A percentile compares a stretch with the other conserved stretches of the same genome.
Conservation (phyloP, 2,329 filamentous ascomycete genomes). For the Aspergillus alliaceus region DNA sequence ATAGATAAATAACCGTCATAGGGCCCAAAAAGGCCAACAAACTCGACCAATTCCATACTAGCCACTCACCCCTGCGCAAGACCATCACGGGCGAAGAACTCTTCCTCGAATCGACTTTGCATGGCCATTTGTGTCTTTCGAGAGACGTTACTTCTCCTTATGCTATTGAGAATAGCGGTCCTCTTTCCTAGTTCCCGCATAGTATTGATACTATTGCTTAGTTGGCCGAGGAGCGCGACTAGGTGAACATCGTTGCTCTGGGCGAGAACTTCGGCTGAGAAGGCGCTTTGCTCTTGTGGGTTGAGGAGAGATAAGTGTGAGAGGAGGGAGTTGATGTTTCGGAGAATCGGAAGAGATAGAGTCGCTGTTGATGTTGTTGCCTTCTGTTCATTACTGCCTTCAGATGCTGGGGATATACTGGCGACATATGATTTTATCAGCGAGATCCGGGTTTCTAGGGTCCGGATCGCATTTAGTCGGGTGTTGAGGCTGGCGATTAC, state of each 20-base stretch:
- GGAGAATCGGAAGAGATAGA: constrained; percentile 71
- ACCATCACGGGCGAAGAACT: constrained; percentile 22
- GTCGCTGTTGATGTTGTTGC: constrained; percentile 60
- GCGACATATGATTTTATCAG: constrained; percentile 76
- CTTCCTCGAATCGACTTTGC: constrained; percentile 29
- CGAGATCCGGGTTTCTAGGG: constrained; percentile 76
- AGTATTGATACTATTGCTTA: constrained; percentile 71
- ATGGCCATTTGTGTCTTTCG: constrained; percentile 25
- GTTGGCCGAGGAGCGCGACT: constrained; percentile 70
- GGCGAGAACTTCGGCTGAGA: constrained; percentile 69
- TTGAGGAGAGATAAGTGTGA: constrained; percentile 79
- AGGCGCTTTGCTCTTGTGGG: constrained; percentile 65
- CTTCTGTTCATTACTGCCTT: constrained; percentile 29
- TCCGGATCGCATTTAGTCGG: constrained; percentile 90
- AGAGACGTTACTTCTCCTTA: constrained; percentile 20
- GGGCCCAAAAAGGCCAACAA: not conserved
- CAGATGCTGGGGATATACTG: constrained; percentile 66
- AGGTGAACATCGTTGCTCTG: constrained; percentile 84
- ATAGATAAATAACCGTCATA: not conserved
- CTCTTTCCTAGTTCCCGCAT: constrained; percentile 76
- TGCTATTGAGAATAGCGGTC: constrained; percentile 59
- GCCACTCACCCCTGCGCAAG: constrained; percentile 6
- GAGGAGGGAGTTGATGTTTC: constrained; percentile 83
- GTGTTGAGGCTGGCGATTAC: constrained; percentile 68
- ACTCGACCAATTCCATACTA: not conserved